Conservation (phyloP, 2,329 filamentous ascomycete species). For the Plenodomus lindquistii region DNA sequence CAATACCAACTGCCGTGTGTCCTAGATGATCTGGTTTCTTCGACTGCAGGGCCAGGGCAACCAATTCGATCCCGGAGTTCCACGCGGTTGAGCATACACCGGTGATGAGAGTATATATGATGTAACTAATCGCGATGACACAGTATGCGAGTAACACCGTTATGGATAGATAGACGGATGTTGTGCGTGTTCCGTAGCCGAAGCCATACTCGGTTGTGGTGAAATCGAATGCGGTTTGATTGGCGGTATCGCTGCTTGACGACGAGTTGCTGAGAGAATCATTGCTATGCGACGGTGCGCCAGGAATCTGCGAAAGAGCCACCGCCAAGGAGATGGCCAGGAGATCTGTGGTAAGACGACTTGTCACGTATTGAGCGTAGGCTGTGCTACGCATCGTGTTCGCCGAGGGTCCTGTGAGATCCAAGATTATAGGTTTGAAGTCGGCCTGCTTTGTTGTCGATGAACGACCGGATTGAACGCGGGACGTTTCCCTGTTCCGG, state of each 20-base stretch:
- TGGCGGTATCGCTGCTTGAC: not conserved
- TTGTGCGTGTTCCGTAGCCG: constrained; percentile 4
- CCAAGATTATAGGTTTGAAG: no score
- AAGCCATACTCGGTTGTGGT: not conserved
- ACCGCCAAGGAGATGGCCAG: no score
- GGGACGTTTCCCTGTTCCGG: no score
- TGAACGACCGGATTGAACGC: no score
- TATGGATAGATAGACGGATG: constrained; percentile 6
- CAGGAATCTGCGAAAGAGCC: no score
- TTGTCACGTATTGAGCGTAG: no score
- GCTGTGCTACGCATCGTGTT: no score
- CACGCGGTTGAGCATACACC: constrained; percentile 18
- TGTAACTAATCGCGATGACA: constrained; percentile 6
- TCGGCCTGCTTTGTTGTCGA: no score
- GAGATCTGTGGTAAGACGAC: no score
- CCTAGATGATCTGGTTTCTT: constrained; percentile 8
- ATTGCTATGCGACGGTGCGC: no score
- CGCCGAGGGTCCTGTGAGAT: no score
- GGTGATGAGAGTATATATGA: constrained; percentile 10
- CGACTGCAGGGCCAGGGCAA: constrained; percentile 19
- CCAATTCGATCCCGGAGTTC: constrained; percentile 14
- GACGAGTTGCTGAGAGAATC: no score
- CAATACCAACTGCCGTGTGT: constrained; percentile 10
- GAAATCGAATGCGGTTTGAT: not conserved
- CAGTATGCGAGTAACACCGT: constrained; percentile 11